A percentile compares a stretch with the other conserved stretches of the same genome.
phyloP scores from a whole-genome alignment of 1,284 basidiomycete species.

The Pyrrhoderma noxium region DNA sequence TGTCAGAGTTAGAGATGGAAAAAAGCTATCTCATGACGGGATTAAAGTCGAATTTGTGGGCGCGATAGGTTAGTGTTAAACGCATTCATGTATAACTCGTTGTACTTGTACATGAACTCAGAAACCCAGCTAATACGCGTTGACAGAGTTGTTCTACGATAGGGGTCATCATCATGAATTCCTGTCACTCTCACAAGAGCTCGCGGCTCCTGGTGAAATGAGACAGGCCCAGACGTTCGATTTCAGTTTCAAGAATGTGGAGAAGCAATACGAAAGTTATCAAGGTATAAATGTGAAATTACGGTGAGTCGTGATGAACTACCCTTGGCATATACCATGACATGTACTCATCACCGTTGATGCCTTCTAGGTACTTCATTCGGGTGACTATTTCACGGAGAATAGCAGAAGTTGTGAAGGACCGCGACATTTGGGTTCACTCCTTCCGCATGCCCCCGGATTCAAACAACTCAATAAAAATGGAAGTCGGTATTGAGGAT shows the following conservation, averaged over 20 bases:
- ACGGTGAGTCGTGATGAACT: conserved; percentile 44
- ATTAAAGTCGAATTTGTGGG: conserved; percentile 98
- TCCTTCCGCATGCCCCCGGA: conserved; percentile 98
- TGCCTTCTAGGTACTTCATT: conserved; percentile 83
- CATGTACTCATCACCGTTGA: conserved; percentile 7
- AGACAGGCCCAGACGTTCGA: conserved; percentile 91
- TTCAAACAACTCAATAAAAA: conserved; percentile 96
- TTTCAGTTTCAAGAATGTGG: conserved; percentile 97
- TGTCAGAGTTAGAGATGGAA: conserved; percentile 89
- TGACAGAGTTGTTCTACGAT: conserved; percentile 89
- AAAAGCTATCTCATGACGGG: conserved; percentile 92
- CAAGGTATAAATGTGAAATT: conserved; percentile 98
- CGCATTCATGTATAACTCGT: conserved; percentile 1
- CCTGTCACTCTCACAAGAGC: conserved; percentile 88
- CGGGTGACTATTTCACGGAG: conserved; percentile 85
- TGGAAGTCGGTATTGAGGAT: conserved; percentile 99
- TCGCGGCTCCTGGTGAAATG: conserved; percentile 92
- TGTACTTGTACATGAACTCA: not conserved
- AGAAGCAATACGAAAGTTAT: conserved; percentile 98
- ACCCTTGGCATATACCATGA: not conserved
- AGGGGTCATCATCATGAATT: conserved; percentile 98
- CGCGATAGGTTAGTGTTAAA: conserved; percentile 70
- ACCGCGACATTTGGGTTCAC: conserved; percentile 96
- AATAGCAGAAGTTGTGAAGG: conserved; percentile 89
- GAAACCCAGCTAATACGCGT: not conserved